Percentiles rank a stretch among this genome's conserved stretches.
Conservation (phyloP, 139 green algal genomes). For the Chlamydomonas sp. region DNA sequence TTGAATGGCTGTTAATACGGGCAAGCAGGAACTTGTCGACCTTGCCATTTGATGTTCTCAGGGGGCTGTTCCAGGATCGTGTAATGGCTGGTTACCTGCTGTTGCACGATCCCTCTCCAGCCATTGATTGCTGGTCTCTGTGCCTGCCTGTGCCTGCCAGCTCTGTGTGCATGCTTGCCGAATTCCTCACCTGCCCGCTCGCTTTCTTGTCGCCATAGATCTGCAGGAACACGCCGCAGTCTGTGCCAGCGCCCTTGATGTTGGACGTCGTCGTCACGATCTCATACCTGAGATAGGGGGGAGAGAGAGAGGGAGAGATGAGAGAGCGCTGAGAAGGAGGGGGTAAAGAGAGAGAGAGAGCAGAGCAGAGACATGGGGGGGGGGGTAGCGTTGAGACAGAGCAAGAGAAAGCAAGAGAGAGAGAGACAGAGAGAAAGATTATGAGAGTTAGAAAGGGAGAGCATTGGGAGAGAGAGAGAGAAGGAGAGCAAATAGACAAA, state of each 20-base stretch:
- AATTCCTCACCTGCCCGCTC: conserved; percentile 16
- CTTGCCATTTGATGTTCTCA: too few species aligned
- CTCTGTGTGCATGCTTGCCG: not conserved
- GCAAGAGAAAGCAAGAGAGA: not conserved
- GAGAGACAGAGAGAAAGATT: not conserved
- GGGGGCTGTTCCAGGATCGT: too few species aligned
- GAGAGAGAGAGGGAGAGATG: too few species aligned
- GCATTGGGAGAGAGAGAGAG: too few species aligned
- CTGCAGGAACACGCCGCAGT: conserved; percentile 33
- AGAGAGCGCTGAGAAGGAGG: too few species aligned
- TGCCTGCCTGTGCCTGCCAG: conserved; percentile 1
- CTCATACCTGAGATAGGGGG: conserved; percentile 37
- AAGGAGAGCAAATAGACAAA: too few species aligned
- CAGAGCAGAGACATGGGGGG: conserved; percentile 17
- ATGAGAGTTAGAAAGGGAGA: not conserved
- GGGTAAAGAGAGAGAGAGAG: too few species aligned
- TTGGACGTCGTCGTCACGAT: conserved; percentile 39
- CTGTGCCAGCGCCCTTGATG: conserved; percentile 41
- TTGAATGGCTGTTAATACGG: too few species aligned
- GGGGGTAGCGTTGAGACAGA: not conserved
- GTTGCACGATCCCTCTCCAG: too few species aligned
- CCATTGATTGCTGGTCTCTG: too few species aligned
- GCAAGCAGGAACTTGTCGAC: too few species aligned
- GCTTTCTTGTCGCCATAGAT: conserved; percentile 30
- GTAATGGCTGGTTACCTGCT: too few species aligned